phyloP scores from a whole-genome alignment of 2,329 filamentous ascomycete species.

The Colletotrichum kahawae region DNA sequence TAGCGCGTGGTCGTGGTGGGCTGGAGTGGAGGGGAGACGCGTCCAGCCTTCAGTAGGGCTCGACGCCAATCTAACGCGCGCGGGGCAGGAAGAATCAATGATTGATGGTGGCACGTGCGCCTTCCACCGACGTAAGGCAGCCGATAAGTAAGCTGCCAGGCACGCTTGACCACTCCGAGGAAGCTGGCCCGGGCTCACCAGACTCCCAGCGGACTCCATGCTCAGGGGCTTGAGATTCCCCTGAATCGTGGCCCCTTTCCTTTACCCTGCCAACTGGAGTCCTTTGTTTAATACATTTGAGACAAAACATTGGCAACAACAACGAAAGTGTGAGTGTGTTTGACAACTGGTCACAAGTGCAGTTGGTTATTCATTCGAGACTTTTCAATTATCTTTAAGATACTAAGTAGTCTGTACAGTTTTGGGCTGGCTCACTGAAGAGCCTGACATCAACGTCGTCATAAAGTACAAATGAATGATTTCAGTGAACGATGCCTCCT shows the following conservation, averaged over 20 bases:
- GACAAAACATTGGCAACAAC: slow-evolving; percentile 11
- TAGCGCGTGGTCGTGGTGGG: slow-evolving; percentile 27
- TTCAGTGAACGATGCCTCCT: background rate
- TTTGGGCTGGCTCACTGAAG: background rate
- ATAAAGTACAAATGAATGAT: slow-evolving; percentile 4
- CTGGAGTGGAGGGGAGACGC: slow-evolving; percentile 29
- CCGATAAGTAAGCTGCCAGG: background rate
- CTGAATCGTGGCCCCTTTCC: slow-evolving; percentile 10
- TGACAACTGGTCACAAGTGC: background rate
- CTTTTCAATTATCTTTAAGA: background rate
- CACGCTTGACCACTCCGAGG: background rate
- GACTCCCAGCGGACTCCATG: background rate
- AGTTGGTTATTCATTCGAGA: background rate
- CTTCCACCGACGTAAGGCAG: background rate
- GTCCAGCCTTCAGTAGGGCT: slow-evolving; percentile 26
- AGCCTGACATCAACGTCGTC: slow-evolving; percentile 12
- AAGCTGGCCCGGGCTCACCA: slow-evolving; percentile 18
- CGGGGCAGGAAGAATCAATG: background rate
- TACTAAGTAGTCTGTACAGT: background rate
- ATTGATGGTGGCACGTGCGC: slow-evolving; percentile 7
- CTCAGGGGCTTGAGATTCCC: slow-evolving; percentile 5
- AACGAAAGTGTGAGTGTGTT: background rate
- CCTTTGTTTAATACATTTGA: background rate
- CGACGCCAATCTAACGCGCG: slow-evolving; percentile 36
- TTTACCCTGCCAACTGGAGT: background rate